A percentile compares a stretch with the other conserved stretches of the same genome.
phyloP scores from a whole-genome alignment of 2,329 filamentous ascomycete species.

The Ophiosphaerella herpotricha region DNA sequence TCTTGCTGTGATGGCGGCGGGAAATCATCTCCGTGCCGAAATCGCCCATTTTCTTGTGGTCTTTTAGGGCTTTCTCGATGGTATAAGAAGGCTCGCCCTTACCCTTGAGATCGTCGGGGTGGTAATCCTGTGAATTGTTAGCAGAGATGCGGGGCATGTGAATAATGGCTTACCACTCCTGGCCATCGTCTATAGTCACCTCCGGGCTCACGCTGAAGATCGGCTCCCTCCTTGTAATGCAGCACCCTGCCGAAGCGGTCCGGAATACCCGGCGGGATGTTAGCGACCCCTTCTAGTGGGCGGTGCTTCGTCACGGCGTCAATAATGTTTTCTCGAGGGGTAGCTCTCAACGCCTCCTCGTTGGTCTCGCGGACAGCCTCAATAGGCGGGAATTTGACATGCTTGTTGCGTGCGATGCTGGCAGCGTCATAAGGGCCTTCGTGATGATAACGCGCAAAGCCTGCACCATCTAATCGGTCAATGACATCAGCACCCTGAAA shows the following conservation, averaged over 20 bases:
- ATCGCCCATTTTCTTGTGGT: slow-evolving; percentile 55
- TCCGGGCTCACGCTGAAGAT: slow-evolving; percentile 81
- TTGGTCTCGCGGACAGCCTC: slow-evolving; percentile 77
- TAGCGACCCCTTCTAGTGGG: slow-evolving; percentile 79
- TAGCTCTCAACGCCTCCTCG: slow-evolving; percentile 76
- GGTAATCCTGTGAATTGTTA: slow-evolving; percentile 58
- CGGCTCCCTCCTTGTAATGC: slow-evolving; percentile 82
- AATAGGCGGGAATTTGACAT: slow-evolving; percentile 68
- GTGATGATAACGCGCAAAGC: slow-evolving; percentile 77
- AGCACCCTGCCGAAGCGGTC: slow-evolving; percentile 74
- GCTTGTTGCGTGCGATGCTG: slow-evolving; percentile 71
- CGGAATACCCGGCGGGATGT: slow-evolving; percentile 71
- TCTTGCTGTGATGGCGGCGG: slow-evolving; percentile 43
- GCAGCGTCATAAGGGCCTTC: slow-evolving; percentile 89
- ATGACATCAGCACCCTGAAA: slow-evolving; percentile 76
- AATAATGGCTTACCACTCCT: slow-evolving; percentile 66
- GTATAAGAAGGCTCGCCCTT: slow-evolving; percentile 79
- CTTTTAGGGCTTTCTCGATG: slow-evolving; percentile 69
- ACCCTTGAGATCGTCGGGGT: slow-evolving; percentile 77
- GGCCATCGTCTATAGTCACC: slow-evolving; percentile 80
- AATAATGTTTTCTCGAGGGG: slow-evolving; percentile 74
- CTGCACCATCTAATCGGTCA: slow-evolving; percentile 73
- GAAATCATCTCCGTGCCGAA: slow-evolving; percentile 52
- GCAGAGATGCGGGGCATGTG: neutral
- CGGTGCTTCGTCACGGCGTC: slow-evolving; percentile 75